Evolutionary conservation across 2,329 filamentous ascomycete genomes (phyloP).

Genomic region (Pyrenochaeta sp.): DNA sequence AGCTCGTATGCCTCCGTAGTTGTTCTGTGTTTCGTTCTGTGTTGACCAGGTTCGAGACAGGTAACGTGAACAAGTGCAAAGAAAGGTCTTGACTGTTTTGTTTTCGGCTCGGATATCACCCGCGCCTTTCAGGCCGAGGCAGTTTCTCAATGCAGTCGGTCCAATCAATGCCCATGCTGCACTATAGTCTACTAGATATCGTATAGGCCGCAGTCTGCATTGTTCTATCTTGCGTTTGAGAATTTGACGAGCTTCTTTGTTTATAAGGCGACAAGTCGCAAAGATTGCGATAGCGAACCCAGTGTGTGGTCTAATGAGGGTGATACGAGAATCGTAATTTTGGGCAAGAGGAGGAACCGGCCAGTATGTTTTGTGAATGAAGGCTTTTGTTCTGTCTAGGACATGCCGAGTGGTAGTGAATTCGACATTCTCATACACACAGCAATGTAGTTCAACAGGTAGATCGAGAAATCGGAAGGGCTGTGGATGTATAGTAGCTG

Average conservation of each 20-base stretch:
- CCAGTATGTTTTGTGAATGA: constrained; percentile 8
- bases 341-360: constrained; percentile 9
- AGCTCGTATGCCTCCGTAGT: constrained; percentile 6
- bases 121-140: constrained; percentile 9
- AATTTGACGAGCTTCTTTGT: constrained; percentile 14
- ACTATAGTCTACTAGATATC: constrained; percentile 20
- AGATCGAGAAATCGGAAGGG: constrained; percentile 18
- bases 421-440: constrained; percentile 12
- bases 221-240: constrained; percentile 14
- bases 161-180: constrained; percentile 13
- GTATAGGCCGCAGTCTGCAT: constrained; percentile 10
- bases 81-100: constrained; percentile 2
- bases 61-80: too few species aligned
- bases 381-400: constrained; percentile 10
- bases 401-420: constrained; percentile 11
- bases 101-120: not conserved
- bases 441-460: constrained; percentile 14
- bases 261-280: constrained; percentile 11
- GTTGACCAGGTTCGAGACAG: constrained; percentile 4
- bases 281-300: constrained; percentile 14
- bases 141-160: constrained; percentile 5
- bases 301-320: too few species aligned
- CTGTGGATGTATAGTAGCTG: constrained; percentile 2
- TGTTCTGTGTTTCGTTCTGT: constrained; percentile 4
- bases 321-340: constrained; percentile 8